Base-by-base conservation (phyloP, 805 yeast species). In the Torulaspora franciscae region DNA sequence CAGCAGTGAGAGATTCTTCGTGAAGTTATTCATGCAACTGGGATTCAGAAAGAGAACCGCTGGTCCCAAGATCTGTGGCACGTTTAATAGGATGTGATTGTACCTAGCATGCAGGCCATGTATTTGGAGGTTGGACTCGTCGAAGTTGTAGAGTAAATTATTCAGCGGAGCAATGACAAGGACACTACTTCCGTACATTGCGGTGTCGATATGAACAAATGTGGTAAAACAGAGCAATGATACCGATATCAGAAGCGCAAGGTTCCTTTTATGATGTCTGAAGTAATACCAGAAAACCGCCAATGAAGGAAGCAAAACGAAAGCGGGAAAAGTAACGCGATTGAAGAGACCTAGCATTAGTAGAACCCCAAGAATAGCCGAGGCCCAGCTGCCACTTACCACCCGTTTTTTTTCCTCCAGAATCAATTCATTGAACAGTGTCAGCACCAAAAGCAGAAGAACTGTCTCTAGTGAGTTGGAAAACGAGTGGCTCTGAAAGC, bases 61-160 rank as follows among this genome's bases (percentile, higher is more conserved):
- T 79, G 99, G 98, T 0, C 98, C 99, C 9, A 89, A 38, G 11
- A 93, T 66, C 51, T 81, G 83, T 0, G 98, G 97, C 4, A 87
- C 52, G 57, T 90, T 91, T 6, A 85, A 66, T 22, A 87, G 52
- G 0, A 86, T 4, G 58, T 93, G 99, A 0, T 85, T 83, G 51
- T 79, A 83, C 25, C 76, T 70, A 3, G 90, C 80, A 58, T 93
- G 99, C 4, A 88, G 55, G 0, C 99, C 99, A 63, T 93, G 99
- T 23, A 59, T 51, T 0, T 82, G 71, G 45, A 95, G 66, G 56
- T 93, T 93, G 3, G 64, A 61, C 6, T 61, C 40, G 17, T 74
- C 61, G 3, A 80, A 42, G 62, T 93, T 93, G 71, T 93, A 93
- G 0, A 74, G 33, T 24, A 91, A 55, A 61, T 84, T 91, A 62